Evolutionary conservation across 2,329 filamentous ascomycete species (phyloP).

Genomic region (Ascochyta lentis): DNA sequence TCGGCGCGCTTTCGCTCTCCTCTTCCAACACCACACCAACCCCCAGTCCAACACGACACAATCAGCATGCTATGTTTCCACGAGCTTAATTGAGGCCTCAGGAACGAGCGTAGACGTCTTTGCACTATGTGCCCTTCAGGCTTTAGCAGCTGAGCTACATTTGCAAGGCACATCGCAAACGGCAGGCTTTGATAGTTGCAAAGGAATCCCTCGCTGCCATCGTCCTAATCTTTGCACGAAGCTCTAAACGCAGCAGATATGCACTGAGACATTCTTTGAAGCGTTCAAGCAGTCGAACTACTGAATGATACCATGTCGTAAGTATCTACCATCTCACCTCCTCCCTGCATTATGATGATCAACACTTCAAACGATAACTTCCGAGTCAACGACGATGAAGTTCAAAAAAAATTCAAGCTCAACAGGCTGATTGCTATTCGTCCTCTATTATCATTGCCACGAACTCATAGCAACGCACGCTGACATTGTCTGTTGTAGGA

Average conservation of each 20-base stretch:
- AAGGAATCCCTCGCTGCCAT: neutral
- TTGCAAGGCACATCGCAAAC: neutral
- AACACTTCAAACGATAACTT: conserved; percentile 41
- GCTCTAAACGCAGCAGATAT: neutral
- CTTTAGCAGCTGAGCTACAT: neutral
- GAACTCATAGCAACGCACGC: conserved; percentile 7
- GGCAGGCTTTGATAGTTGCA: neutral
- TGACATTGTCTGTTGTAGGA: conserved; percentile 21
- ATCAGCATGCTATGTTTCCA: neutral
- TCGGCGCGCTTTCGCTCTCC: conserved; percentile 4
- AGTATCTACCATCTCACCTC: conserved; percentile 2
- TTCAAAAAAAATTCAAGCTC: conserved; percentile 58
- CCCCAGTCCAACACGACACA: neutral
- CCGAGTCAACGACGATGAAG: conserved; percentile 48
- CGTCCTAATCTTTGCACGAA: neutral
- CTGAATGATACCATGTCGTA: conserved; percentile 4
- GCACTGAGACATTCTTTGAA: neutral
- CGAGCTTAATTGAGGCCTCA: too few relatives aligned
- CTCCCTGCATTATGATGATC: conserved; percentile 41
- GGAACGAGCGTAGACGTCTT: neutral
- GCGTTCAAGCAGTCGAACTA: conserved; percentile 1
- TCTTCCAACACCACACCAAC: neutral
- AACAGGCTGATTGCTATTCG: conserved; percentile 57
- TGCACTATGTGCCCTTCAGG: neutral
- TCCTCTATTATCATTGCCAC: conserved; percentile 1